Evolutionary conservation across 805 yeast genomes (phyloP).

Genomic region (Pichia heedii): DNA sequence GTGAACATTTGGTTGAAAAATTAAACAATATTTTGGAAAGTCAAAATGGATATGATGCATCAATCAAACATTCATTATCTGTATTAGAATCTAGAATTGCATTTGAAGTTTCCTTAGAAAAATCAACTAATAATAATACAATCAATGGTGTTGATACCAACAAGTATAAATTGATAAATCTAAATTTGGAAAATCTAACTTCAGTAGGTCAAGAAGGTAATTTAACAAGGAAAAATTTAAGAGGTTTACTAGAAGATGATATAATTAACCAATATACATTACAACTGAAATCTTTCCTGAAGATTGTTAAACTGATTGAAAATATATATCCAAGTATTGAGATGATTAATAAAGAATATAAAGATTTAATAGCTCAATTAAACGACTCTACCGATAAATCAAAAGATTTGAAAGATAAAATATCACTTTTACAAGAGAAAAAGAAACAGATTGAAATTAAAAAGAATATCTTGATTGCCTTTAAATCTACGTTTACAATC

Average conservation of each 20-base stretch:
- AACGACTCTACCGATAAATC: slow-evolving; percentile 20
- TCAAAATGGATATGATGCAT: slow-evolving; percentile 30
- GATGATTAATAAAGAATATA: slow-evolving; percentile 18
- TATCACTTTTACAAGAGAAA: slow-evolving; percentile 22
- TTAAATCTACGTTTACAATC: slow-evolving; percentile 57
- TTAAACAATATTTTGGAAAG: slow-evolving; percentile 8
- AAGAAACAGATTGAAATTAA: slow-evolving; percentile 35
- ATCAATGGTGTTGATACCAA: not conserved
- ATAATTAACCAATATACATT: slow-evolving; percentile 47
- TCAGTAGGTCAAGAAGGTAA: slow-evolving; percentile 33
- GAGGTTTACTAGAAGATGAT: slow-evolving; percentile 54
- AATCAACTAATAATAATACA: slow-evolving; percentile 4
- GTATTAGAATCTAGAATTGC: slow-evolving; percentile 20
- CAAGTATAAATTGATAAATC: no score
- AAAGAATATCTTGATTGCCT: slow-evolving; percentile 41
- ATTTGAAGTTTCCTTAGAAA: not conserved
- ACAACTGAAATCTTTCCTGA: slow-evolving; percentile 36
- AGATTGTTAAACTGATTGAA: slow-evolving; percentile 33
- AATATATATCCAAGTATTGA: slow-evolving; percentile 24
- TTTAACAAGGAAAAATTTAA: slow-evolving; percentile 48
- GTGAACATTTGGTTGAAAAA: slow-evolving; percentile 6
- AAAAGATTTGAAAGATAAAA: slow-evolving; percentile 12
- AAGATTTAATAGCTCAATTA: slow-evolving; percentile 19
- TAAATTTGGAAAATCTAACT: slow-evolving; percentile 24
- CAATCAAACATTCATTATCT: slow-evolving; percentile 24